These are phyloP conservation scores for Wickerhamiella alocasiicola DNA, from an alignment of 805 yeast species.

Conservation along the genomic window DNA sequence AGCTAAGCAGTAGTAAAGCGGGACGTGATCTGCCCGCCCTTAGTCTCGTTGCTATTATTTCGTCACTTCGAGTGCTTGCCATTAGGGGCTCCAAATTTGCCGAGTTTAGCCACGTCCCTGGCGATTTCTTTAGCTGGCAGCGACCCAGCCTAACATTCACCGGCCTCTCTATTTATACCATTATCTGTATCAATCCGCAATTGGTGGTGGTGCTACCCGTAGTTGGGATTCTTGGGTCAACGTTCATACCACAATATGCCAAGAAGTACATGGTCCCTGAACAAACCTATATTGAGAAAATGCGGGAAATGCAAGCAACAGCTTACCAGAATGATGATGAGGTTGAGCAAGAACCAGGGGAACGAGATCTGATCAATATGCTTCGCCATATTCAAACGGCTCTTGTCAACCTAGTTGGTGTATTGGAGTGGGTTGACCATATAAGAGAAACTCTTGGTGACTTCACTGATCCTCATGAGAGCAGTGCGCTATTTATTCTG, in stretches of 20 bases:
- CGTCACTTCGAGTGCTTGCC: slow-evolving; percentile 7
- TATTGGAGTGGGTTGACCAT: slow-evolving; percentile 40
- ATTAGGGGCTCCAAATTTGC: slow-evolving; percentile 4
- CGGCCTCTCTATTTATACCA: slow-evolving; percentile 45
- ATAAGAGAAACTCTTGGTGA: slow-evolving; percentile 52
- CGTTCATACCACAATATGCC: slow-evolving; percentile 57
- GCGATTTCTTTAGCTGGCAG: slow-evolving; percentile 61
- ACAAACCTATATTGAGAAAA: slow-evolving; percentile 1
- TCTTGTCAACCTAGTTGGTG: slow-evolving; percentile 42
- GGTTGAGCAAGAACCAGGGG: slow-evolving; percentile 5
- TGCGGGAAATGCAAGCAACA: background rate
- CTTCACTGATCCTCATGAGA: slow-evolving; percentile 53
- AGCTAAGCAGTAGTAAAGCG: background rate
- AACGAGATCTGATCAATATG: slow-evolving; percentile 16
- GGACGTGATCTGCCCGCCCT: slow-evolving; percentile 3
- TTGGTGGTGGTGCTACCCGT: slow-evolving; percentile 53
- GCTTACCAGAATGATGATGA: background rate
- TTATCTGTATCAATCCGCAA: slow-evolving; percentile 60
- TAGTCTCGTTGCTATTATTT: slow-evolving; percentile 8
- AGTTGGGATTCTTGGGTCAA: slow-evolving; percentile 39
- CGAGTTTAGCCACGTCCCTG: slow-evolving; percentile 21
- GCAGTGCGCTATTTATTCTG: slow-evolving; percentile 44
- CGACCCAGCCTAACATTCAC: slow-evolving; percentile 58
- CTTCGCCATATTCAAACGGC: slow-evolving; percentile 41
- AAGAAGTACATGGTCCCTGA: slow-evolving; percentile 18